Evolutionary conservation across 1,284 basidiomycete genomes (phyloP), one percentile per base, ranked within the genome.

Genomic region (Moesziomyces globuligerus): DNA sequence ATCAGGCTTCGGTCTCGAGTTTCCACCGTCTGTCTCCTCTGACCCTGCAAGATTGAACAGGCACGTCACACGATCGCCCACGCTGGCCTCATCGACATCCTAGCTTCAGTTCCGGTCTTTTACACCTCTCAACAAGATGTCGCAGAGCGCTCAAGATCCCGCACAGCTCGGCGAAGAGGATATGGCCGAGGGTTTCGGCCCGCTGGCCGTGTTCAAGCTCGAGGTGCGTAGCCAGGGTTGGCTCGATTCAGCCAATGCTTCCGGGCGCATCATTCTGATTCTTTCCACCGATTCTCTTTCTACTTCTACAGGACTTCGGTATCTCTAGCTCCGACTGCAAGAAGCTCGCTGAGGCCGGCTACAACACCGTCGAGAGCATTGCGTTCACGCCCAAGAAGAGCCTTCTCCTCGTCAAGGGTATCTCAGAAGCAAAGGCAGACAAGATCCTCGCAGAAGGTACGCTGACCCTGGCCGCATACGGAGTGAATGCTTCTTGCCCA

Each of bases 321-420:
- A 93, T 98, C 72, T 89, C 90, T 34, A 83, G 89, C 23, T 91
- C 93, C 75, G 95, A 98, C 83, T 91, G 94, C 85, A 93, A 96
- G 87, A 98, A 98, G 83, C 89, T 98, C 28, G 85, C 89, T n/a
- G 93, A 96, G 58, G 91, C 91, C 17, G 96, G 96, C 7, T 88
- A 91, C 64, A 89, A 97, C 83, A 98, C 96, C 1, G 89, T 98
- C 65, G 95, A 99, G 84, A 89, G 93, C 15, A 91, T 99, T 48
- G 95, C 94, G 17, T 98, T 95, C 83, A 98, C 95, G 1, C 93
- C 96, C 8, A 98, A 97, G 87, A 98, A 98, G 85, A 86, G 87
- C 42, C 85, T 98, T 32, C 88, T 93, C 62, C 88, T 89, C 5
- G 94, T 98, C 81, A 98, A 98, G 84, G 96, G 96, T 18, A 97